Base-by-base conservation (phyloP, 2,329 filamentous ascomycete species). In the Talaromyces marneffei region DNA sequence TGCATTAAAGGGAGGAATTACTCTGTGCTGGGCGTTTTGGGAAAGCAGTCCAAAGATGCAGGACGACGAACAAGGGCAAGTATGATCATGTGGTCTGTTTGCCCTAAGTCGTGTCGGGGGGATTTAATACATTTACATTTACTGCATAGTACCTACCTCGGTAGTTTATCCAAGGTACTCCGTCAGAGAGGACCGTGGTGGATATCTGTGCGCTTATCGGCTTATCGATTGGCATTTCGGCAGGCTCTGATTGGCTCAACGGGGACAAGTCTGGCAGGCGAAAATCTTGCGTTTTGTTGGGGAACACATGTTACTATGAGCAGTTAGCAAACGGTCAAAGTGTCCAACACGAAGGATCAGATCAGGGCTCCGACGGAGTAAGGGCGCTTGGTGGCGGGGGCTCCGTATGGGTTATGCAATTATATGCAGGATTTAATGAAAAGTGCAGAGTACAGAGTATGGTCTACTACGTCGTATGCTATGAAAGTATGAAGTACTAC, bases 1-100 rank as follows among this genome's bases (percentile, higher is more conserved):
- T 20, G 72, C 64, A 3, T 61, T 77, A 59, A 79, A 79, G 62
- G 60, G 69, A 8, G 35, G 44, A 2, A 69, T 79, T 12, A 72
- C 70, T 2, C 16, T 75, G 16, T 69, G 64, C 14, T 79, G 72
- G 69, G 66, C 72, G 25, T 66, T 77, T 14, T 78, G 77, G 77
- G 69, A 61, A 52, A 65, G 37, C 12, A 8, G 3, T 33, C n/a
- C 20, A 10, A 33, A 33, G 29, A 20, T 31, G 4, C 14, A 52
- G 20, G 40, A 12, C 9, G 44, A 31, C 16, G 27, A 18, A 29
- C 4, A 35, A 50, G 48, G 48, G 27, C 29, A 23, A 14, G 48
- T 33, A n/a, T 33, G 48, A 52, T 52, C 48, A 52, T 23, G 35
- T 52, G 48, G 35, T 20, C 3, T 4, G 3, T 2, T 20, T 35